Evolutionary conservation across 176 grass and related monocot genomes (phyloP).

Genomic region (Bolboschoenus planiculmis): DNA sequence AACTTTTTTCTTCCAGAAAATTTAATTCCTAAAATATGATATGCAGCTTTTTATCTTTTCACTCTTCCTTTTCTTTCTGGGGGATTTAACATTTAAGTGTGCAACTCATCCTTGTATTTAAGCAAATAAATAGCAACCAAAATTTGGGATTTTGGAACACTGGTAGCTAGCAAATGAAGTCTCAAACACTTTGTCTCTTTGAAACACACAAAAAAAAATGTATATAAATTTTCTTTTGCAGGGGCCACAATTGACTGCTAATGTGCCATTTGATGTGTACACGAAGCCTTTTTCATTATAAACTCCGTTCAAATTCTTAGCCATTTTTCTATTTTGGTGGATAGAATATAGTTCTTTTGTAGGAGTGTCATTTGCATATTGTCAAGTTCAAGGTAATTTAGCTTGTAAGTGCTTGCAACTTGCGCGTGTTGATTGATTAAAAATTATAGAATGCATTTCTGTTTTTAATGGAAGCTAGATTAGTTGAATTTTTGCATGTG

Average conservation of each 20-base stretch:
- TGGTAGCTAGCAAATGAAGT: background rate
- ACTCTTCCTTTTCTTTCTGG: no score
- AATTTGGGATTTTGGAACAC: background rate
- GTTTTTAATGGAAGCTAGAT: no score
- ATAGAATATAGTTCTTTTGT: background rate
- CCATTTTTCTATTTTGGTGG: background rate
- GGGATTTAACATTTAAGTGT: no score
- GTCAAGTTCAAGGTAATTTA: background rate
- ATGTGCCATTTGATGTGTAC: slow-evolving; percentile 66
- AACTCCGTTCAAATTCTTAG: background rate
- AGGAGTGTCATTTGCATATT: background rate
- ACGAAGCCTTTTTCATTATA: slow-evolving; percentile 77
- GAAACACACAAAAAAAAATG: background rate
- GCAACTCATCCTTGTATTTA: no score
- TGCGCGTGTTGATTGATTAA: background rate
- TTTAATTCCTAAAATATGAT: background rate
- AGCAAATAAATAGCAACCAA: background rate
- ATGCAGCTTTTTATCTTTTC: background rate
- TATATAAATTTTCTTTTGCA: slow-evolving; percentile 28
- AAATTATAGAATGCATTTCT: no score
- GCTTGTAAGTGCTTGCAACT: background rate
- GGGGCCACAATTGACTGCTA: slow-evolving; percentile 81
- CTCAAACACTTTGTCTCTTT: background rate
- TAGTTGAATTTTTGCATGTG: background rate
- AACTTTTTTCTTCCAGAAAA: background rate